phyloP scores from a whole-genome alignment of 78 protist genomes.

The Dictyostelium citrinum region DNA sequence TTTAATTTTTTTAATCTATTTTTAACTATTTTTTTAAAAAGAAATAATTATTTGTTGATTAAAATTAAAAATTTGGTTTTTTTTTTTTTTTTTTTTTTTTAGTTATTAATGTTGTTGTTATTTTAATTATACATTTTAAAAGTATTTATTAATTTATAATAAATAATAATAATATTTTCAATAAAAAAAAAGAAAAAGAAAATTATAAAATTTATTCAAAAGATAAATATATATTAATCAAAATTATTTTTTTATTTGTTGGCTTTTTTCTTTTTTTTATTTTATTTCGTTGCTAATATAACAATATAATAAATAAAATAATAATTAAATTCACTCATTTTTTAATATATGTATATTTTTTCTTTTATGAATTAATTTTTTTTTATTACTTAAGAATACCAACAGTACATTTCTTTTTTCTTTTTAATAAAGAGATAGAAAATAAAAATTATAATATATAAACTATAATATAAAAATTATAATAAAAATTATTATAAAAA shows the following conservation, averaged over 20 bases:
- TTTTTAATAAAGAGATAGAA: background rate
- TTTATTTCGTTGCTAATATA: background rate
- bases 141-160: background rate
- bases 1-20: background rate
- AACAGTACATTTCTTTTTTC: background rate
- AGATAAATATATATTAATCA: background rate
- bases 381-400: background rate
- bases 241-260: background rate
- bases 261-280: background rate
- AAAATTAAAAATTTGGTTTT: background rate
- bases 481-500: too few species aligned
- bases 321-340: background rate
- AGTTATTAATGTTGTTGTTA: background rate
- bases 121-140: background rate
- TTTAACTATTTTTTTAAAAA: background rate
- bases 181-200: background rate
- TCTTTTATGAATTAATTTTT: background rate
- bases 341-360: background rate
- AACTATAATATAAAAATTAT: too few species aligned
- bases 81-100: background rate
- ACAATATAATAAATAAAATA: background rate
- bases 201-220: background rate
- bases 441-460: background rate
- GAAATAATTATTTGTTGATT: background rate
- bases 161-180: background rate